These are phyloP conservation scores for Kitagawia praeruptora DNA, from an alignment of 129 eudicot genomes.

Conservation along the genomic window DNA sequence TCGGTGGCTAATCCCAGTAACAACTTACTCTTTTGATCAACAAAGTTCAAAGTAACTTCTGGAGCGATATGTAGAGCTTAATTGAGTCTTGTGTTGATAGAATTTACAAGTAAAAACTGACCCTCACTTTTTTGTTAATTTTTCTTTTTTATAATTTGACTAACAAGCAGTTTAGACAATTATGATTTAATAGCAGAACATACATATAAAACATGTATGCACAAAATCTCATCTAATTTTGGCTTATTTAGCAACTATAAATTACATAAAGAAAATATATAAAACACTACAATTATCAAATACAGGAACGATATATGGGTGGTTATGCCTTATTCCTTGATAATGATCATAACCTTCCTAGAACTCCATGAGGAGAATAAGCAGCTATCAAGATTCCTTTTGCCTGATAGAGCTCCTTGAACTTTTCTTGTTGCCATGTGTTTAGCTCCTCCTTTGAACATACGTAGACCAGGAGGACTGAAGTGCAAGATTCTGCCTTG, in stretches of 20 bases:
- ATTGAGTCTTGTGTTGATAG: background rate
- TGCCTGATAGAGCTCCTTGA: conserved; percentile 13
- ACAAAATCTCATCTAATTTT: background rate
- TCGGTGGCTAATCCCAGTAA: background rate
- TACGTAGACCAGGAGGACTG: background rate
- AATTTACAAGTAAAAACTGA: background rate
- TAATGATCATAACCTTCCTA: no score
- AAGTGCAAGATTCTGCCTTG: background rate
- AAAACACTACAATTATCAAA: background rate
- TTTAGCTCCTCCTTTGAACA: conserved; percentile 14
- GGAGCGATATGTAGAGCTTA: background rate
- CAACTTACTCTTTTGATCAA: background rate
- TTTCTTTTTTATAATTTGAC: background rate
- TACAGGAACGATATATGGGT: background rate
- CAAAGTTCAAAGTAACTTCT: background rate
- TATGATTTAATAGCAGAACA: background rate
- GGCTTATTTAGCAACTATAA: background rate
- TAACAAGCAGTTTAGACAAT: background rate
- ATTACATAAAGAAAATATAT: background rate
- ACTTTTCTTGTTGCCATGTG: conserved; percentile 23
- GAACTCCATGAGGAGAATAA: conserved; percentile 12
- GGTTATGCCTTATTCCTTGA: background rate
- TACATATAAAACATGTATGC: background rate
- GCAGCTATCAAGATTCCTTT: conserved; percentile 5
- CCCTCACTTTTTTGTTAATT: background rate